Base-by-base conservation (phyloP, 202 grass and related monocot genomes). In the Carex arenaria region DNA sequence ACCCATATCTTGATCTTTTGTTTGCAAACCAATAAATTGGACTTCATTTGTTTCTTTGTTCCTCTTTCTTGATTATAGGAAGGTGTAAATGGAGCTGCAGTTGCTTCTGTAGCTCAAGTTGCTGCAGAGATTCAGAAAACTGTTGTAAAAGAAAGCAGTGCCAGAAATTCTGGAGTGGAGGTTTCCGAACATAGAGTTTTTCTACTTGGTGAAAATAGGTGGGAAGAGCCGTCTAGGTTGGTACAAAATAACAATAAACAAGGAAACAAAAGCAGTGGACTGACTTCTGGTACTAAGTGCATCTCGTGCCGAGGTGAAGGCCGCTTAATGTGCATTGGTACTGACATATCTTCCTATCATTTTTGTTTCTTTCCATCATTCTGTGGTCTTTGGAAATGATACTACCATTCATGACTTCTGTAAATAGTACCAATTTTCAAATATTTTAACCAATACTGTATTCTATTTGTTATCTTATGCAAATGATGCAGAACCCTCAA, bases 181-280 rank as follows among this genome's bases (percentile, higher is more conserved):
- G 42, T 87, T 17, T 84, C 84, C 14, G 69, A 92, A 20, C 61
- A 90, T 32, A 89, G 72, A 85, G 95, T 98, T 64, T 98, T 95
- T 86, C 89, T 98, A 80, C 80, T 98, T 14, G 95, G 95, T 38
- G 95, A 98, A 86, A 98, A 98, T 83, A 86, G 95, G 67, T 98
- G 95, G 95, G 95, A 98, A 89, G 92, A 98, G 20, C 78, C 92
- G 43, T 85, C 95, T 72, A 95, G 88, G 47, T 52, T 98, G 28
- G 78, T 85, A 47, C 54, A 85, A 52, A 91, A 83, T 64, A 87
- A 90, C 80, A 89, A 80, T 34, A 82, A 85, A 67, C 85, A 52
- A n/a, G 62, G 40, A 55, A 65, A 8, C 4, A 18, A 54, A 55
- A 84, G 26, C 66, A 85, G 61, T 64, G 81, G 59, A 49, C 23